phyloP scores from a whole-genome alignment of 208 protist genomes.

The Trypanosomatidae sp. region DNA sequence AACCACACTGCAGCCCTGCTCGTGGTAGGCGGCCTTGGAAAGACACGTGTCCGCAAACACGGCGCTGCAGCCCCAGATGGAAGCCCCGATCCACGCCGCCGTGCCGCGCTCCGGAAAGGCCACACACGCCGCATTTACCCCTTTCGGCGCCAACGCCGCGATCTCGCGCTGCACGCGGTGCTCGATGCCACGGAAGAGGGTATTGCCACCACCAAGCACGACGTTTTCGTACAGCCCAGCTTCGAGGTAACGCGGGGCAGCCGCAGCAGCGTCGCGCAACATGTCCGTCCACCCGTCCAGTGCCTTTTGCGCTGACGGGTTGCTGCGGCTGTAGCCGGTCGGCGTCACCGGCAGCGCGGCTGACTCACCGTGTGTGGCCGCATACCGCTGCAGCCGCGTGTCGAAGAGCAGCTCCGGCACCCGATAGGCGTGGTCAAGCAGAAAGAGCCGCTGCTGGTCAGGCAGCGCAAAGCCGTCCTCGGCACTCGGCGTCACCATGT shows the following conservation, averaged over 20 bases:
- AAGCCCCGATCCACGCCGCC: constrained; percentile 87
- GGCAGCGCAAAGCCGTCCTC: constrained; percentile 75
- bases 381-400: constrained; percentile 23
- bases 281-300: constrained; percentile 49
- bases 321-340: constrained; percentile 44
- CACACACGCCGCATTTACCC: constrained; percentile 43
- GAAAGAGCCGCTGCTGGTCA: constrained; percentile 87
- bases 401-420: constrained; percentile 89
- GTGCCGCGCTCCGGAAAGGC: constrained; percentile 78
- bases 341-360: constrained; percentile 32
- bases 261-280: constrained; percentile 48
- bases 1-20: constrained; percentile 61
- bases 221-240: constrained; percentile 85
- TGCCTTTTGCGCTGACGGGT: constrained; percentile 13
- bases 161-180: constrained; percentile 82
- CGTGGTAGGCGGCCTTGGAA: constrained; percentile 82
- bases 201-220: constrained; percentile 95
- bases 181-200: constrained; percentile 72
- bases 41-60: constrained; percentile 77
- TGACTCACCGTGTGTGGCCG: constrained; percentile 34
- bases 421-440: constrained; percentile 77
- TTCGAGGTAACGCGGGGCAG: constrained; percentile 37
- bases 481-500: too few relatives aligned
- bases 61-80: constrained; percentile 69
- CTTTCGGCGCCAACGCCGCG: constrained; percentile 10